These are phyloP conservation scores for Colletotrichum brevisporum DNA, from an alignment of 2,329 filamentous ascomycete species.

Conservation along the genomic window DNA sequence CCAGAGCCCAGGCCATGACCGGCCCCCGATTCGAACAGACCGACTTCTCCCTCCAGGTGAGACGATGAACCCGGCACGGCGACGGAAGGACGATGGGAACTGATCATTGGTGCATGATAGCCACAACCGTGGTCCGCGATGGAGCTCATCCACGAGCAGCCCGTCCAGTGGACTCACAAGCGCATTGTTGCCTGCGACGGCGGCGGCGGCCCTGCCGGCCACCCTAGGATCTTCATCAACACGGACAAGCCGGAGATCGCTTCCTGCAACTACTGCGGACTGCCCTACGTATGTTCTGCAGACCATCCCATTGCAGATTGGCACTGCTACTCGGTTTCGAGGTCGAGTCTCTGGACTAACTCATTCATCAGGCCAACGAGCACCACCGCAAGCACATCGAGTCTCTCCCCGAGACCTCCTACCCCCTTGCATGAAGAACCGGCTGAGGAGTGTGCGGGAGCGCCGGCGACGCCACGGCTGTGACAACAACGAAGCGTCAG, in stretches of 20 bases:
- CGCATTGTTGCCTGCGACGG: conserved; percentile 90
- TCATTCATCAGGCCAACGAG: conserved; percentile 80
- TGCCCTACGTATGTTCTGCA: conserved; percentile 82
- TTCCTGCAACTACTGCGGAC: conserved; percentile 91
- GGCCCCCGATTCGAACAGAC: conserved; percentile 98
- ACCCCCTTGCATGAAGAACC: conserved; percentile 75
- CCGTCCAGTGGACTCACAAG: conserved; percentile 88
- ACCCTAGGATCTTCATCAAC: conserved; percentile 97
- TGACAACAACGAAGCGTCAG: background rate
- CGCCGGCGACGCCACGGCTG: background rate
- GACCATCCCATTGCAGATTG: background rate
- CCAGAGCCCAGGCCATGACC: conserved; percentile 86
- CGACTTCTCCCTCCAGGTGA: conserved; percentile 91
- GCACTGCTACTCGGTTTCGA: conserved; percentile 61
- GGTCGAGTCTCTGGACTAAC: conserved; percentile 51
- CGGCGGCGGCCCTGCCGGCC: conserved; percentile 89
- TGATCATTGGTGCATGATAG: conserved; percentile 62
- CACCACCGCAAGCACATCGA: conserved; percentile 88
- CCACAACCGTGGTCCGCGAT: conserved; percentile 92
- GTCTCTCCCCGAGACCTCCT: conserved; percentile 83
- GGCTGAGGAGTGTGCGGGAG: conserved; percentile 14
- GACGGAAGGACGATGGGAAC: background rate
- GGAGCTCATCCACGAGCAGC: conserved; percentile 94
- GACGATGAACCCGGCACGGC: conserved; percentile 45
- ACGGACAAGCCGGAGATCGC: conserved; percentile 96